A percentile compares a stretch with the other conserved stretches of the same genome.
Evolutionary conservation across 2,329 filamentous ascomycete genomes (phyloP).

Genomic region (Cladosporium sphaerospermum): DNA sequence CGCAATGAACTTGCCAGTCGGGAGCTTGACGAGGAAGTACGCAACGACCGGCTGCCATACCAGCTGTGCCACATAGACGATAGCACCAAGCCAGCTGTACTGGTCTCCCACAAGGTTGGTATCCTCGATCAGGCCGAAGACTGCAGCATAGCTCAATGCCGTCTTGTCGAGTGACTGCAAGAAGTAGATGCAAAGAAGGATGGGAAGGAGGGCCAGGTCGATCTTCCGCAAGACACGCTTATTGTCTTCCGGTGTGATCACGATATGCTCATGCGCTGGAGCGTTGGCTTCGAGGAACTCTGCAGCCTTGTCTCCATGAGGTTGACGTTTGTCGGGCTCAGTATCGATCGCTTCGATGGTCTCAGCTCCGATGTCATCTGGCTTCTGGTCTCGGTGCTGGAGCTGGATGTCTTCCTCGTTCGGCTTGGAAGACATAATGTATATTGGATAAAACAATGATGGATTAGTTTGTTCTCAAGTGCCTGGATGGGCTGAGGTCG

Average conservation of each 20-base stretch:
- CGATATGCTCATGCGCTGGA: conserved; percentile 27
- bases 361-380: conserved; percentile 16
- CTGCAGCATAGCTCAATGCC: conserved; percentile 54
- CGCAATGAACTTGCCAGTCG: conserved; percentile 55
- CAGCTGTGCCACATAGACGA: conserved; percentile 51
- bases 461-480: too few species aligned
- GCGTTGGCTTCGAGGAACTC: conserved; percentile 29
- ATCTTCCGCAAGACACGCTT: conserved; percentile 46
- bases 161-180: conserved; percentile 60
- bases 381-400: conserved; percentile 16
- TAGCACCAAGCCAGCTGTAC: conserved; percentile 46
- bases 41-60: conserved; percentile 48
- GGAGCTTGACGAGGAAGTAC: conserved; percentile 53
- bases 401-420: conserved; percentile 21
- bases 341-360: conserved; percentile 16
- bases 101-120: conserved; percentile 51
- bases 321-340: background rate
- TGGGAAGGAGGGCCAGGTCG: conserved; percentile 46
- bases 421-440: conserved; percentile 12
- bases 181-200: conserved; percentile 57
- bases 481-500: too few species aligned
- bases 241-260: conserved; percentile 49
- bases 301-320: conserved; percentile 42
- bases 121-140: conserved; percentile 57
- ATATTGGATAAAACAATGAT: too few species aligned